phyloP scores from a whole-genome alignment of 2,329 filamentous ascomycete species.

The Alternaria viburni region DNA sequence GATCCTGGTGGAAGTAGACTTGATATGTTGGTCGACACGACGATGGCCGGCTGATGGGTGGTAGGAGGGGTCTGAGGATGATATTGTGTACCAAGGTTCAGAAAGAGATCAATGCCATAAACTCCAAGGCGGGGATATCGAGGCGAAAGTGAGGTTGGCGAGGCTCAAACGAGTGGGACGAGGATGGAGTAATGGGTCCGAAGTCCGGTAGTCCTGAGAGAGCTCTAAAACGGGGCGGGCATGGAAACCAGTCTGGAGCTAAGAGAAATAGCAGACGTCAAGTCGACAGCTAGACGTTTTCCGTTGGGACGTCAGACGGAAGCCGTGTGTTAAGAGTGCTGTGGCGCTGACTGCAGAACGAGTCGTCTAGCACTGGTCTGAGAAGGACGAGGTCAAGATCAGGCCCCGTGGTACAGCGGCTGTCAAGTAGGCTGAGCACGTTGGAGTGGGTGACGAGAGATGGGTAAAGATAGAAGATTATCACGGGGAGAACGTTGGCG shows the following conservation, averaged over 20 bases:
- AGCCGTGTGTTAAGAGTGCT: conserved; percentile 32
- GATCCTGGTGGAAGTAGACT: conserved; percentile 1
- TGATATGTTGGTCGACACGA: background rate
- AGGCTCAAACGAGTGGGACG: conserved; percentile 7
- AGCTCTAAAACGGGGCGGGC: conserved; percentile 22
- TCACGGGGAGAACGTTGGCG: conserved; percentile 14
- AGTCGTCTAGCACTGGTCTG: conserved; percentile 24
- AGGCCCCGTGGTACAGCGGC: conserved; percentile 20
- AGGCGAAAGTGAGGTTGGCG: conserved; percentile 9
- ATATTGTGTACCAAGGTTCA: conserved; percentile 16
- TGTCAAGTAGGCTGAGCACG: conserved; percentile 15
- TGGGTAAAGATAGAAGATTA: conserved; percentile 16
- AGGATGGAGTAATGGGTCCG: conserved; percentile 22
- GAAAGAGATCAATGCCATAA: conserved; percentile 14
- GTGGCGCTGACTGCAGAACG: conserved; percentile 34
- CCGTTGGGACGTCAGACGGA: conserved; percentile 29
- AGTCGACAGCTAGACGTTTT: conserved; percentile 24
- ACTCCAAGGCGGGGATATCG: conserved; percentile 18
- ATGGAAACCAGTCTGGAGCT: conserved; percentile 24
- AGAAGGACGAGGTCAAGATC: conserved; percentile 16
- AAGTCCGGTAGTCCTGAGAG: conserved; percentile 12
- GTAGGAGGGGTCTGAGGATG: conserved; percentile 3
- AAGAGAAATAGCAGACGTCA: conserved; percentile 31
- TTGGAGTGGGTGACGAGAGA: conserved; percentile 11
- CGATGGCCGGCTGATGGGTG: background rate